These are phyloP conservation scores for Claviceps digitariae DNA, from an alignment of 2,329 filamentous ascomycete species.

Conservation along the genomic window DNA sequence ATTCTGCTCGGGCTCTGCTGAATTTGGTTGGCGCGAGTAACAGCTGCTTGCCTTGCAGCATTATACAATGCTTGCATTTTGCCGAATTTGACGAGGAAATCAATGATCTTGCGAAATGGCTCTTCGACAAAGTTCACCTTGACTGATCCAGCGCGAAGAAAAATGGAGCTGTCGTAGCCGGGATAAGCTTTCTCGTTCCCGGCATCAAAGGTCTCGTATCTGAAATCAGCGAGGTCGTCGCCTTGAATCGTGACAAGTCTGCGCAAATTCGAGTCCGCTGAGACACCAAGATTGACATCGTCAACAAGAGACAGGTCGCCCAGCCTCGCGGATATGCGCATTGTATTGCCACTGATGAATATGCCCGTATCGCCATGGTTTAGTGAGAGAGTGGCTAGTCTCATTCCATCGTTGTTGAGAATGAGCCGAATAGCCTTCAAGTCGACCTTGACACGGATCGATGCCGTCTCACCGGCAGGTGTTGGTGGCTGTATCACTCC, in stretches of 20 bases:
- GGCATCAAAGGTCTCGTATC: constrained; percentile 88
- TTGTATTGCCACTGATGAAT: constrained; percentile 71
- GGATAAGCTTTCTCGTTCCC: constrained; percentile 61
- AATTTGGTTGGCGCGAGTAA: constrained; percentile 83
- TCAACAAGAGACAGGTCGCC: constrained; percentile 83
- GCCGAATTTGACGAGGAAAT: constrained; percentile 96
- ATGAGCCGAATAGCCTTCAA: constrained; percentile 89
- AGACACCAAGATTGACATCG: constrained; percentile 83
- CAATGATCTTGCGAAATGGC: constrained; percentile 94
- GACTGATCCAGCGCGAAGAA: constrained; percentile 80
- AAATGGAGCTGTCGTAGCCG: constrained; percentile 88
- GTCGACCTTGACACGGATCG: constrained; percentile 86
- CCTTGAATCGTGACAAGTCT: constrained; percentile 91
- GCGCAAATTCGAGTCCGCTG: constrained; percentile 65
- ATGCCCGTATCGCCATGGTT: constrained; percentile 86
- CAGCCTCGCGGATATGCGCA: constrained; percentile 75
- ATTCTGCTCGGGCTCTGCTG: constrained; percentile 83
- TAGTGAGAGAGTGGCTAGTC: constrained; percentile 81
- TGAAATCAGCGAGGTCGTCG: constrained; percentile 89
- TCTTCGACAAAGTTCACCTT: constrained; percentile 97
- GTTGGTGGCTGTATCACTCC: constrained; percentile 18
- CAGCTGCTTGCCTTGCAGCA: constrained; percentile 84
- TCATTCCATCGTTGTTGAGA: constrained; percentile 93
- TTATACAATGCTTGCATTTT: constrained; percentile 99
- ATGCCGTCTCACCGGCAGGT: constrained; percentile 38